Evolutionary conservation across 2,329 filamentous ascomycete genomes (phyloP), one percentile per base, ranked within the genome.

Genomic region (Septoria petroselini): DNA sequence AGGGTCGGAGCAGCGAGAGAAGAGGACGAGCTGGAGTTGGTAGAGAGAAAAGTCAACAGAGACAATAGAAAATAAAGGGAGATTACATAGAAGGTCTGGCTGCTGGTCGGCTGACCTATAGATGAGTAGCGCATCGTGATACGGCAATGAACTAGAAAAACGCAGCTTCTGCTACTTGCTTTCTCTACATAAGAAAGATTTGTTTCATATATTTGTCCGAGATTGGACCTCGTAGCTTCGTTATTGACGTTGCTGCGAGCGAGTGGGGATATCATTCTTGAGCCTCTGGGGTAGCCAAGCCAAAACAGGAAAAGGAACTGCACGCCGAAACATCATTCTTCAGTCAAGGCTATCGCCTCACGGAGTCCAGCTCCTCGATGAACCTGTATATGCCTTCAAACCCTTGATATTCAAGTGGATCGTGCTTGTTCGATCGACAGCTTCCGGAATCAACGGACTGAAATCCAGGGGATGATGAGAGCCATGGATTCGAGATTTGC

Each of bases 381-480:
- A 86, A 86, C 42, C 75, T 74, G 60, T 83, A 82, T 27, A 86
- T 84, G 2, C 82, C 83, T 61, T 85, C 80, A 11, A 82, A 68
- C 4, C 81, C 79, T 54, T 84, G 81, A 55, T 82, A 83, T 43
- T 79, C 79, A 9, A 82, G 72, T 2, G 74, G 73, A 19, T 68
- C 69, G 23, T 66, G 58, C 39, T 75, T 61, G 38, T 61, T 58
- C 6, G 57, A 58, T 6, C 46, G 73, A 11, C 63, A 73, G 56
- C 78, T 81, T 15, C 49, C 53, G 15, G 76, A 73, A 40, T 77
- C 75, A 17, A 83, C 65, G 46, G 78, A 82, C 6, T 80, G 81
- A 58, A 80, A 83, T 0, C 72, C 79, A 1, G 78, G 80, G 2
- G 72, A 71, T 4, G 71, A 73, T 1, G 72, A 75, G 11, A 71